Base-by-base conservation (phyloP, 2,329 filamentous ascomycete species). In the Botrytis squamosa region DNA sequence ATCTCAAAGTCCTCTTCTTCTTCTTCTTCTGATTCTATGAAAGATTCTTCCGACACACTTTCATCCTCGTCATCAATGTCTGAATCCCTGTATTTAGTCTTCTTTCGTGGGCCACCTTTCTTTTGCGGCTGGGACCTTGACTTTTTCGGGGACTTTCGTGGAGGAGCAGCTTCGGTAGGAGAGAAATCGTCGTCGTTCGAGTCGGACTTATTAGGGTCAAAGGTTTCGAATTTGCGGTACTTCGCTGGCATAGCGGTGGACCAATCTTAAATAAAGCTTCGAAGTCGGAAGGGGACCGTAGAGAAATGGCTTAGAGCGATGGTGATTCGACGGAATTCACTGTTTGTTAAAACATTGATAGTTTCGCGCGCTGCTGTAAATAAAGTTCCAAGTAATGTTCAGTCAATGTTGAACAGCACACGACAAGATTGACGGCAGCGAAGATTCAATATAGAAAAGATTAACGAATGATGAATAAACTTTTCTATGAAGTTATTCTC, bases 161-260 rank as follows among this genome's bases (percentile, higher is more conserved):
- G 83, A 44, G 86, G 83, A 46, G 83, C 82, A 40, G 82, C 84
- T 77, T 86, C 85, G 25, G 82, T 80, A 25, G 89, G 89, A 74
- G 90, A 87, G 78, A 91, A 92, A 80, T 90, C 90, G 76, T 89
- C 88, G 79, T 92, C 90, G 68, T 89, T 87, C 3, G 90, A 85
- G 77, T 92, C 90, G 69, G 90, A 91, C 80, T 89, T 87, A 80
- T 91, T 91, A 4, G 88, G 88, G 81, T 92, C 90, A 77, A 91
- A 91, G 72, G 85, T 85, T 76, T 89, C 86, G 72, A 89, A 82
- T 85, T 90, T 91, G 71, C 89, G 81, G 77, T 81, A 81, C 65
- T 75, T 75, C 62, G 60, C 71, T 62, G 80, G 80, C 80, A 82
- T 82, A 72, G 70, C 76, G 76, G 71, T 67, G 29, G 52, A 20